Conservation (phyloP, 2,329 filamentous ascomycete species). For the Periconia sp. region DNA sequence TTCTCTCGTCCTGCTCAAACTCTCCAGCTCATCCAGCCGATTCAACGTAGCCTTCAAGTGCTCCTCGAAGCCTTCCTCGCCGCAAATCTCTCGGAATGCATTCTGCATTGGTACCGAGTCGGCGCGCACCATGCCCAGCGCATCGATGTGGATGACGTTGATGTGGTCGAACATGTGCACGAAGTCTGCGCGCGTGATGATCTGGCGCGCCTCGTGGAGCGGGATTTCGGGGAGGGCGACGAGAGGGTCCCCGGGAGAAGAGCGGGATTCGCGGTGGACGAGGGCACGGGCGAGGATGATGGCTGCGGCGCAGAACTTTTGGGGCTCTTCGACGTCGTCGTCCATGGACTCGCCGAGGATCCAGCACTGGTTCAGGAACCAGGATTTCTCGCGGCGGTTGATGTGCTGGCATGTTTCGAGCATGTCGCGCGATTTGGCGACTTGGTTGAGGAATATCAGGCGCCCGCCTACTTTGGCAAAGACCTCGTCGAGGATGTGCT, state of each 20-base stretch:
- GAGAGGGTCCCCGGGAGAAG: conserved; percentile 66
- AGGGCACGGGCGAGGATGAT: conserved; percentile 91
- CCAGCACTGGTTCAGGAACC: conserved; percentile 80
- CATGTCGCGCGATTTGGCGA: conserved; percentile 85
- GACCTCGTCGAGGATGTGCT: conserved; percentile 70
- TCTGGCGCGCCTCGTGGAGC: conserved; percentile 58
- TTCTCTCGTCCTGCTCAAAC: conserved; percentile 86
- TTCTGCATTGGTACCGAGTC: conserved; percentile 96
- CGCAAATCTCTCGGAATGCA: conserved; percentile 84
- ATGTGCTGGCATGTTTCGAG: conserved; percentile 76
- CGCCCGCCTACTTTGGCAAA: conserved; percentile 90
- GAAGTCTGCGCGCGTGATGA: conserved; percentile 95
- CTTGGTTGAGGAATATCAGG: conserved; percentile 83
- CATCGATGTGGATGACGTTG: conserved; percentile 94
- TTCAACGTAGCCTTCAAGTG: conserved; percentile 82
- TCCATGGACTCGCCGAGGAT: conserved; percentile 80
- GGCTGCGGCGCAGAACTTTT: conserved; percentile 93
- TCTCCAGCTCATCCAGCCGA: conserved; percentile 88
- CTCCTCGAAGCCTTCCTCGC: conserved; percentile 76
- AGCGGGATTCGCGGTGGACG: conserved; percentile 81
- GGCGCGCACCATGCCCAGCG: conserved; percentile 81
- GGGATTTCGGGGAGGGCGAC: conserved; percentile 74
- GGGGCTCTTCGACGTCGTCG: conserved; percentile 96
- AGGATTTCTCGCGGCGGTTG: conserved; percentile 72
- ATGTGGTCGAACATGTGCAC: conserved; percentile 88